Evolutionary conservation across 192 early-diverging fungal genomes (phyloP), one percentile per base, ranked within the genome.

Genomic region (Helicostylum pulchrum): DNA sequence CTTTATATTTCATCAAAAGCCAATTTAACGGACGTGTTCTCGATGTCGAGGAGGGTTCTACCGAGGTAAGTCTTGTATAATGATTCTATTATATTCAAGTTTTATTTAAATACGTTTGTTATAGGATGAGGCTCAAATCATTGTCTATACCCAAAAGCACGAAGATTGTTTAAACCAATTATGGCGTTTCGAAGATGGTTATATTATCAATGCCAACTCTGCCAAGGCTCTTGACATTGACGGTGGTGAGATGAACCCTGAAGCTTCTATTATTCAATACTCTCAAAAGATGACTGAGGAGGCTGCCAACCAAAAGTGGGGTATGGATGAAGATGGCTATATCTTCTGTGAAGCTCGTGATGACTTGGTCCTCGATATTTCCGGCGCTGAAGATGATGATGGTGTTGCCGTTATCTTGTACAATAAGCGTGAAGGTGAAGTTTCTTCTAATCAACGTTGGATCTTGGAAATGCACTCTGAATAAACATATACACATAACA

Each of bases 161-260:
- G 8, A 50, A 12, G 57, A 61, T 8, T 58, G 48, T 3, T 4
- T 23, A 12, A 67, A 67, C 43, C 57, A 67, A 34, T 53, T 67
- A 10, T 67, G 57, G 65, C 14, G 50, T 12, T 67, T 43, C 11
- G 48, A 59, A n/a, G 49, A 67, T 44, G 65, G 57, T 8, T 58
- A 58, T 21, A 52, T 67, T 11, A 59, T 67, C 14, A 67, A 67
- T 44, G 55, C 50, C 42, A 68, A 68, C 15, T 61, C 58, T 54
- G 66, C 50, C 21, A 68, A 68, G 50, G 66, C 30, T n/a, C 59
- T 68, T n/a, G 66, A 68, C 23, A 68, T 68, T 50, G 42, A 45
- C 32, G 66, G 66, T 14, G 66, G 66, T 17, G 17, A 68, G n/a
- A 68, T 68, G 26, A 20, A 54, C 9, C 21, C 14, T 12, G 59